A percentile compares a stretch with the other conserved stretches of the same genome.
Evolutionary conservation across 1,139 yeast species (phyloP).

Genomic region (Arxiozyma telluris): DNA sequence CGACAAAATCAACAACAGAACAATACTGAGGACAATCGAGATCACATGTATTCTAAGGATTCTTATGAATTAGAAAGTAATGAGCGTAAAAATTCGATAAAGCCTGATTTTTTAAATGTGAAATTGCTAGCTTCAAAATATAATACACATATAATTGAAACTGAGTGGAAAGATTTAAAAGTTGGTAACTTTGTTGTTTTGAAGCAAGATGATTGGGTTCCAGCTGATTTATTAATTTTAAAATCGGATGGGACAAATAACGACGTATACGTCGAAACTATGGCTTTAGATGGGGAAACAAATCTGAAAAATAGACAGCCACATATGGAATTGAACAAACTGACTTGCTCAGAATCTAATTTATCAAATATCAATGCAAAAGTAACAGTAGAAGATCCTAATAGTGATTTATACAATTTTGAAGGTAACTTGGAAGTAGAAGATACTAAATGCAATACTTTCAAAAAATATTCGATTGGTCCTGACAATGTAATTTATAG

Average conservation of each 20-base stretch:
- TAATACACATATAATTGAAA: conserved; percentile 27
- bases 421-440: conserved; percentile 55
- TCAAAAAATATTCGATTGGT: conserved; percentile 50
- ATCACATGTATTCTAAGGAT: neutral
- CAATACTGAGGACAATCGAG: neutral
- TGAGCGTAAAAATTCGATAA: neutral
- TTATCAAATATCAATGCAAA: conserved; percentile 44
- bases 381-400: conserved; percentile 80
- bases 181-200: conserved; percentile 80
- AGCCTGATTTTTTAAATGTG: conserved; percentile 21
- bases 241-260: conserved; percentile 59
- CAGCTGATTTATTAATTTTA: conserved; percentile 75
- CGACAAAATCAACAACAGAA: neutral
- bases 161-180: conserved; percentile 61
- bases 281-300: conserved; percentile 97
- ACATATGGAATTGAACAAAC: conserved; percentile 49
- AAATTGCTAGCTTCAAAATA: conserved; percentile 18
- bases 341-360: conserved; percentile 42
- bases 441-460: conserved; percentile 18
- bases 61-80: conserved; percentile 1
- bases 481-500: conserved; percentile 78
- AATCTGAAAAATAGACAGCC: conserved; percentile 71
- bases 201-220: conserved; percentile 80
- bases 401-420: conserved; percentile 80
- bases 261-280: conserved; percentile 82